Conservation (phyloP, 2,329 filamentous ascomycete species). For the Ophiosphaerella korrae region DNA sequence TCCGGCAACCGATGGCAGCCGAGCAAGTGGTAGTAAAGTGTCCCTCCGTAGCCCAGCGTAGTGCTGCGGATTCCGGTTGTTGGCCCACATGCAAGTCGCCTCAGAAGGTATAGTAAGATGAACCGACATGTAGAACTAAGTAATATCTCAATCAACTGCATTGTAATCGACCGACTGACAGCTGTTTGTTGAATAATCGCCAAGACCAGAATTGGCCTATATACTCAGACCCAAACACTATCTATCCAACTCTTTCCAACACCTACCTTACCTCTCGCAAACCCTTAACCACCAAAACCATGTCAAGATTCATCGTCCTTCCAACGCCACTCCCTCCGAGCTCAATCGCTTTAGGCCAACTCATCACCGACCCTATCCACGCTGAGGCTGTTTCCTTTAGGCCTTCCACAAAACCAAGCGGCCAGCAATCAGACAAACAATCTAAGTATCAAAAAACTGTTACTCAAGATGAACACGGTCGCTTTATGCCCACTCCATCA, state of each 20-base stretch:
- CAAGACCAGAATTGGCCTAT: background rate
- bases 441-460: conserved; percentile 21
- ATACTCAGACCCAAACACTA: background rate
- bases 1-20: conserved; percentile 30
- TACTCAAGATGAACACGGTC: conserved; percentile 28
- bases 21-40: conserved; percentile 8
- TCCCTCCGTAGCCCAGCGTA: conserved; percentile 3
- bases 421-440: conserved; percentile 9
- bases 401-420: conserved; percentile 11
- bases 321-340: conserved; percentile 29
- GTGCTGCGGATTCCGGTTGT: background rate
- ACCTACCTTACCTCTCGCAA: conserved; percentile 1
- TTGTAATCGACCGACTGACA: background rate
- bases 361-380: conserved; percentile 32
- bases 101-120: conserved; percentile 3
- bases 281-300: conserved; percentile 7
- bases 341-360: conserved; percentile 33
- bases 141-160: conserved; percentile 3
- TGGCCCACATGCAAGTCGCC: conserved; percentile 9
- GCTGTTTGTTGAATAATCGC: background rate
- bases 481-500: conserved; percentile 1
- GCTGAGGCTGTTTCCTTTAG: conserved; percentile 2
- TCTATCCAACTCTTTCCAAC: background rate
- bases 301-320: conserved; percentile 28
- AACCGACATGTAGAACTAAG: conserved; percentile 2